Percentiles rank a stretch among this genome's conserved stretches.
Evolutionary conservation across 352 stramenopile genomes (phyloP).

Genomic region (Pythium brachiatum): DNA sequence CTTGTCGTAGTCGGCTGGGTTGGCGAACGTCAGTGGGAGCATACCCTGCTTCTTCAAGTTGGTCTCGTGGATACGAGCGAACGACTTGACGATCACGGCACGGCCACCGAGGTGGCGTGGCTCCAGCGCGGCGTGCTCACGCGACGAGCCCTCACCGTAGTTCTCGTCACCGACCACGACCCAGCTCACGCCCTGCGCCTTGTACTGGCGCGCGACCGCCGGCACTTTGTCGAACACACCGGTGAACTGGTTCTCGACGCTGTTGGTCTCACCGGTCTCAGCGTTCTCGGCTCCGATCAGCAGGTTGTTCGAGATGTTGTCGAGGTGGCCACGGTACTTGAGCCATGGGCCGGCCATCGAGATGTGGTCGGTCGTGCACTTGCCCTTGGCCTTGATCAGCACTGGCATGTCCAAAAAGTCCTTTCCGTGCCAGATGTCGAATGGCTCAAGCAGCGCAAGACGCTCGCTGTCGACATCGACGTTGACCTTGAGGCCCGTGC

Average conservation of each 20-base stretch:
- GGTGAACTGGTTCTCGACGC: slow-evolving; percentile 88
- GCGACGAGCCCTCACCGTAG: slow-evolving; percentile 92
- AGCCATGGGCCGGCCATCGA: slow-evolving; percentile 93
- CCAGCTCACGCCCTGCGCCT: slow-evolving; percentile 87
- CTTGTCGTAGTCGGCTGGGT: slow-evolving; percentile 91
- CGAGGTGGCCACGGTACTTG: slow-evolving; percentile 93
- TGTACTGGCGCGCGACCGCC: slow-evolving; percentile 88
- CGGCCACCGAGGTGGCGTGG: slow-evolving; percentile 88
- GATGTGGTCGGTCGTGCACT: slow-evolving; percentile 95
- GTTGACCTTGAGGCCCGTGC: slow-evolving; percentile 65
- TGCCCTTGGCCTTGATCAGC: slow-evolving; percentile 94
- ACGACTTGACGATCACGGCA: slow-evolving; percentile 92
- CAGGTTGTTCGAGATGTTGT: slow-evolving; percentile 96
- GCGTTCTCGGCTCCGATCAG: slow-evolving; percentile 92
- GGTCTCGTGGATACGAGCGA: slow-evolving; percentile 94
- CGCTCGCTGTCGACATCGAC: slow-evolving; percentile 84
- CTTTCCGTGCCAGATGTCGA: slow-evolving; percentile 89
- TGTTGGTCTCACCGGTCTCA: slow-evolving; percentile 92
- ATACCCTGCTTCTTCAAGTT: slow-evolving; percentile 97
- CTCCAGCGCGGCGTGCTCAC: slow-evolving; percentile 91
- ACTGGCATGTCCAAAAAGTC: slow-evolving; percentile 86
- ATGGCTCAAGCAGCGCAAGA: slow-evolving; percentile 86
- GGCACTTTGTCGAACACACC: slow-evolving; percentile 89
- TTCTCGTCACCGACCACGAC: slow-evolving; percentile 94
- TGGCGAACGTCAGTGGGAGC: slow-evolving; percentile 90